These are phyloP conservation scores for Stylonectria norvegica DNA, from an alignment of 2,329 filamentous ascomycete genomes.

Conservation along the genomic window DNA sequence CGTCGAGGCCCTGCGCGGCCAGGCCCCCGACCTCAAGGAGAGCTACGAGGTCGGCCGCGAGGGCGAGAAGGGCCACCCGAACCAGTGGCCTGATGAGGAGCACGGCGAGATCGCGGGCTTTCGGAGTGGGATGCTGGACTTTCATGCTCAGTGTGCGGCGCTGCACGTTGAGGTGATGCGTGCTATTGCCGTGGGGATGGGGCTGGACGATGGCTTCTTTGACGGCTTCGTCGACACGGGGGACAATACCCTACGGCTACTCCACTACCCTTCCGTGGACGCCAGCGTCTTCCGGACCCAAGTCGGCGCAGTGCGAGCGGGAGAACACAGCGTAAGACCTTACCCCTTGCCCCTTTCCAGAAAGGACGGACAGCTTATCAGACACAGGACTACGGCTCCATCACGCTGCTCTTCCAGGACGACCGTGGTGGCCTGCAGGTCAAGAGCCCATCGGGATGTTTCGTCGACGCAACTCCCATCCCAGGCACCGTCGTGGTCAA, in stretches of 20 bases:
- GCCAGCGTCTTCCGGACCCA: slow-evolving; percentile 64
- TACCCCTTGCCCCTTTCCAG: too few species aligned
- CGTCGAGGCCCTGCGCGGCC: slow-evolving; percentile 55
- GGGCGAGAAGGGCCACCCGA: slow-evolving; percentile 58
- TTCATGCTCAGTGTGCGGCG: slow-evolving; percentile 70
- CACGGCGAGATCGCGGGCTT: slow-evolving; percentile 48
- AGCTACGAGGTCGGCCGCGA: slow-evolving; percentile 63
- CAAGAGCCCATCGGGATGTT: slow-evolving; percentile 69
- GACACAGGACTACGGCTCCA: slow-evolving; percentile 52
- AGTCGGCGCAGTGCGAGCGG: slow-evolving; percentile 69
- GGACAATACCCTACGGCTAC: slow-evolving; percentile 67
- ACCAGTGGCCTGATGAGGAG: slow-evolving; percentile 70
- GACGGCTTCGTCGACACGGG: slow-evolving; percentile 68
- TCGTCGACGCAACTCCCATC: slow-evolving; percentile 81
- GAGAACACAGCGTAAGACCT: slow-evolving; percentile 62
- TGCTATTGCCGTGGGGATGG: slow-evolving; percentile 80
- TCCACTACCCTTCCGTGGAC: slow-evolving; percentile 72
- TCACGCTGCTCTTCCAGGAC: slow-evolving; percentile 63
- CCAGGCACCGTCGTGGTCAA: slow-evolving; percentile 81
- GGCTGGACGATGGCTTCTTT: slow-evolving; percentile 68
- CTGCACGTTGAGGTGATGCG: slow-evolving; percentile 79
- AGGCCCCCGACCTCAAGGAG: slow-evolving; percentile 64
- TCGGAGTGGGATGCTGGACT: slow-evolving; percentile 67
- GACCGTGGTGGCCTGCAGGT: slow-evolving; percentile 53
- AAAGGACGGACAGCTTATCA: too few species aligned